These are phyloP conservation scores for Candida palmyrensis DNA, from an alignment of 805 yeast genomes.

Conservation along the genomic window DNA sequence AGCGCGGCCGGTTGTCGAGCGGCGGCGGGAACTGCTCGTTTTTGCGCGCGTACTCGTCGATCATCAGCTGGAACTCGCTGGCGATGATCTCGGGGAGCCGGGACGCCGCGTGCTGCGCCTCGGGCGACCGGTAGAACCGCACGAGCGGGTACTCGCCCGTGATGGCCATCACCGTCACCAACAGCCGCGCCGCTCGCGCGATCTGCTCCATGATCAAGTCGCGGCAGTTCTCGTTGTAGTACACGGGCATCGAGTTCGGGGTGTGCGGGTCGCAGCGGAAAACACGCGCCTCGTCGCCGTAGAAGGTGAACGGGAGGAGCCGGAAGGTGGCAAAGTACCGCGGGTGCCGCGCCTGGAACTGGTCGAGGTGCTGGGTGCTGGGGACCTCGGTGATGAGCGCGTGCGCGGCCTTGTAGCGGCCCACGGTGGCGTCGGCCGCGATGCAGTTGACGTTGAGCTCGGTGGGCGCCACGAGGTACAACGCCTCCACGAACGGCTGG, in stretches of 20 bases:
- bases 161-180: conserved; percentile 67
- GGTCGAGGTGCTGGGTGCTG: conserved; percentile 6
- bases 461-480: conserved; percentile 73
- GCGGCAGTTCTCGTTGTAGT: conserved; percentile 60
- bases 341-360: neutral
- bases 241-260: conserved; percentile 61
- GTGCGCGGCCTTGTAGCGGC: conserved; percentile 72
- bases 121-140: conserved; percentile 57
- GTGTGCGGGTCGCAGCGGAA: conserved; percentile 58
- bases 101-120: conserved; percentile 47
- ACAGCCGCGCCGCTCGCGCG: conserved; percentile 51
- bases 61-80: conserved; percentile 56
- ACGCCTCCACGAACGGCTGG: conserved; percentile 65
- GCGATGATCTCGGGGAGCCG: conserved; percentile 69
- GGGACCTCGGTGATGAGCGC: conserved; percentile 62
- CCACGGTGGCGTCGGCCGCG: conserved; percentile 64
- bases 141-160: conserved; percentile 88
- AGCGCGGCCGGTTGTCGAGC: conserved; percentile 51
- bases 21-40: conserved; percentile 64
- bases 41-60: conserved; percentile 71
- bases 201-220: conserved; percentile 59
- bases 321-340: conserved; percentile 1
- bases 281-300: conserved; percentile 64
- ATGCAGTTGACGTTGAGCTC: conserved; percentile 70
- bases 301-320: conserved; percentile 25